Evolutionary conservation across 257 asterid species (phyloP).

Genomic region (Scutellaria baicalensis): DNA sequence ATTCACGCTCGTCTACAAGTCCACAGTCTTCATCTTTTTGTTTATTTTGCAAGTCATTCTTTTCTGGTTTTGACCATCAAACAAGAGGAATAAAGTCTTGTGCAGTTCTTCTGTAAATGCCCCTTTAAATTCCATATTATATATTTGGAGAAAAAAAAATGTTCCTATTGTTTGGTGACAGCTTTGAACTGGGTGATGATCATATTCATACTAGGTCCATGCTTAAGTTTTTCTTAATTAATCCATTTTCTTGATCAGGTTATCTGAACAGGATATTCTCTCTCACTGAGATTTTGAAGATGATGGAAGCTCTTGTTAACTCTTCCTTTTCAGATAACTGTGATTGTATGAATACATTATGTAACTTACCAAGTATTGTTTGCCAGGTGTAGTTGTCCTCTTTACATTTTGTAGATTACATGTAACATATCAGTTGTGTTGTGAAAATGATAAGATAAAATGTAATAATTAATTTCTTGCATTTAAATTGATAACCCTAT

Average conservation of each 20-base stretch:
- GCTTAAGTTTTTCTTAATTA: not conserved
- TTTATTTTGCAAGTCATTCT: not conserved
- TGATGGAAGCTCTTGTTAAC: not conserved
- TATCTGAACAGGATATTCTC: too few species aligned
- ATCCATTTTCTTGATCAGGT: constrained; percentile 24
- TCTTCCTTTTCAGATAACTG: too few species aligned
- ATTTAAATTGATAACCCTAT: too few species aligned
- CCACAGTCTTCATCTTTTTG: not conserved
- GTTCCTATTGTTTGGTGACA: not conserved
- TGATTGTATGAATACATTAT: too few species aligned
- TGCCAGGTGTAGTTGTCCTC: too few species aligned
- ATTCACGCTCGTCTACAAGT: not conserved
- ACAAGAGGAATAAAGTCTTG: not conserved
- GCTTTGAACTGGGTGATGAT: not conserved
- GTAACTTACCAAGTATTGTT: too few species aligned
- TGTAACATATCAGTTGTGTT: too few species aligned
- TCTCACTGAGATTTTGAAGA: constrained; percentile 1
- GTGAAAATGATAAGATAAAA: too few species aligned
- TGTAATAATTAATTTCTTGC: too few species aligned
- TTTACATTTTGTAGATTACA: too few species aligned
- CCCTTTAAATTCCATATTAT: not conserved
- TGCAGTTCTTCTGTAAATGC: not conserved
- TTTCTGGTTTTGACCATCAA: not conserved
- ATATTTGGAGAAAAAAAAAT: not conserved
- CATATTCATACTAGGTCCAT: too few species aligned